Evolutionary conservation across 805 yeast genomes (phyloP).

Genomic region (Candida mattraensis): DNA sequence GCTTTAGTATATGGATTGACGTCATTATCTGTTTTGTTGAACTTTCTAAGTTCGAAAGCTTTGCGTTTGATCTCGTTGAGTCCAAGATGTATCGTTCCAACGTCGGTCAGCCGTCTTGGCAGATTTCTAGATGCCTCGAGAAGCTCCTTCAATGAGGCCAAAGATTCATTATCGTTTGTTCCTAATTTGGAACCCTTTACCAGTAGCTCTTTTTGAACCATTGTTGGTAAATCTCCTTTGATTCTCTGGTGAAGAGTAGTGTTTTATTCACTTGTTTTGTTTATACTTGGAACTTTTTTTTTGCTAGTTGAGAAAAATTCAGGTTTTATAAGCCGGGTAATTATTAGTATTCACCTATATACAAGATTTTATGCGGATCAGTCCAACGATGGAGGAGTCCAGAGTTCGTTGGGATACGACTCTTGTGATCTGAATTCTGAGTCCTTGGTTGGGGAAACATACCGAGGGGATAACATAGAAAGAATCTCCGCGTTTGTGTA

Average conservation of each 20-base stretch:
- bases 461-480: too few species aligned
- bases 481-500: conserved; percentile 8
- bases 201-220: conserved; percentile 2
- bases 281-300: too few species aligned
- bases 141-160: conserved; percentile 58
- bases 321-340: too few species aligned
- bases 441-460: background rate
- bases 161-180: conserved; percentile 12
- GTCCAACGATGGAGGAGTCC: conserved; percentile 21
- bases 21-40: conserved; percentile 36
- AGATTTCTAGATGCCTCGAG: conserved; percentile 74
- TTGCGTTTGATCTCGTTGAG: conserved; percentile 74
- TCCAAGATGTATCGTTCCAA: conserved; percentile 81
- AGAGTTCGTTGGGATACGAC: conserved; percentile 27
- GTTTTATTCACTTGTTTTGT: too few species aligned
- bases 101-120: conserved; percentile 61
- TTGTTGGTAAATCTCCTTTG: too few species aligned
- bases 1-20: conserved; percentile 58
- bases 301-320: too few species aligned
- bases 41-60: conserved; percentile 55
- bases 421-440: conserved; percentile 11
- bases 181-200: background rate
- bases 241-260: too few species aligned
- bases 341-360: too few species aligned
- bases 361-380: too few species aligned